These are phyloP conservation scores for Arthrocladium fulminans DNA, from an alignment of 2,329 filamentous ascomycete genomes.

Conservation along the genomic window DNA sequence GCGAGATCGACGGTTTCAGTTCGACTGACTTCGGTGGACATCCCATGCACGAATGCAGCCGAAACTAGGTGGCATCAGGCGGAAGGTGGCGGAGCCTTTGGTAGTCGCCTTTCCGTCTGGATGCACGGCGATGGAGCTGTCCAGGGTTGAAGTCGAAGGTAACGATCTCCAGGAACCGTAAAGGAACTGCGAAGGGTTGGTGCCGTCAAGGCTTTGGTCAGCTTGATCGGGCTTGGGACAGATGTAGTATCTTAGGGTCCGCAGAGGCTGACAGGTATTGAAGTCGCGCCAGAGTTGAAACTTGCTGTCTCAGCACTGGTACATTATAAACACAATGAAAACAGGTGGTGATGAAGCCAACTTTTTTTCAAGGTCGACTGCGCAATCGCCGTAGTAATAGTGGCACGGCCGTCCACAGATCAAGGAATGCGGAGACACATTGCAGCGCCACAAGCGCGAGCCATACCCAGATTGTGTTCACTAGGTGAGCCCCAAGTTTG, in stretches of 20 bases:
- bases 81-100: not conserved
- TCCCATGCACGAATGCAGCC: not conserved
- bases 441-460: not conserved
- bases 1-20: constrained; percentile 13
- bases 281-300: not conserved
- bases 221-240: too few species aligned
- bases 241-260: too few species aligned
- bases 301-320: not conserved
- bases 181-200: too few species aligned
- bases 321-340: not conserved
- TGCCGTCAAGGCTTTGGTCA: too few species aligned
- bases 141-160: too few species aligned
- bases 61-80: not conserved
- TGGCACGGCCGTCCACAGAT: not conserved
- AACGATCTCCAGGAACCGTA: too few species aligned
- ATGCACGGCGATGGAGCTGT: too few species aligned
- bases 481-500: not conserved
- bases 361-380: not conserved
- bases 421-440: not conserved
- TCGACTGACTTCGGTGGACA: constrained; percentile 1
- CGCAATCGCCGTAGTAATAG: not conserved
- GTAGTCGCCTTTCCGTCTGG: too few species aligned
- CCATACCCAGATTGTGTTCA: not conserved
- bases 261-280: too few species aligned
- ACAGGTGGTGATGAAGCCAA: not conserved